Evolutionary conservation across 768 basidiomycete genomes (phyloP), one percentile per base, ranked within the genome.

Genomic region (Wakefieldia striispora): DNA sequence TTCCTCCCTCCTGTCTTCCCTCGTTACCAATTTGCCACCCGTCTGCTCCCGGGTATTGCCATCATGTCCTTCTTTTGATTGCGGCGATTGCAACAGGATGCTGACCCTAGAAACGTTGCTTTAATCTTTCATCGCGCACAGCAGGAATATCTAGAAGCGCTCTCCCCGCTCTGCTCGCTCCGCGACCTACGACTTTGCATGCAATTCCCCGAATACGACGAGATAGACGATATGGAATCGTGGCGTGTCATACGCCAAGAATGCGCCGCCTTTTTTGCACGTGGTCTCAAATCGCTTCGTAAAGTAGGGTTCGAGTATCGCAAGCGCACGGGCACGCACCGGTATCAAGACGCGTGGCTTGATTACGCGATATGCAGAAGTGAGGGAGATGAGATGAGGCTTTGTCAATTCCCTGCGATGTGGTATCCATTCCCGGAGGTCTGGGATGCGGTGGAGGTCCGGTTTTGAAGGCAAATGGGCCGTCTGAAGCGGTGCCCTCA

Each of bases 361-460:
- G 68, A 69, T 50, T 71, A 64, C 42, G 64, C 55, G 29, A 53
- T 64, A 40, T 52, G 48, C 48, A 56, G 59, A 3, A 58, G 54
- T 6, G 57, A 53, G 19, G 52, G 54, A 19, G 60, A 55, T 16
- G 58, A 66, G 21, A 45, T 55, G 19, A 55, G 39, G 24, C 55
- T 69, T 29, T 55, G 45, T 3, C 53, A 27, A 4, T 56, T 68
- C 17, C 66, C 69, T 20, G 51, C 60, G 38, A 43, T 59, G 58
- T 68, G 68, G 68, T 69, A 69, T 46, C 47, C 59, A 12, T 69
- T 69, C 40, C 68, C 68, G 9, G 69, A 71, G 42, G 68, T 71
- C 12, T 69, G 68, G 68, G 56, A 67, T 42, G 24, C 69, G 8
- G 57, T 56, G 12, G 52, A 50, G 35, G 42, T 55, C 12, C 56